Base-by-base conservation (phyloP, 2,329 filamentous ascomycete genomes). In the Exutisphaerella laricina region DNA sequence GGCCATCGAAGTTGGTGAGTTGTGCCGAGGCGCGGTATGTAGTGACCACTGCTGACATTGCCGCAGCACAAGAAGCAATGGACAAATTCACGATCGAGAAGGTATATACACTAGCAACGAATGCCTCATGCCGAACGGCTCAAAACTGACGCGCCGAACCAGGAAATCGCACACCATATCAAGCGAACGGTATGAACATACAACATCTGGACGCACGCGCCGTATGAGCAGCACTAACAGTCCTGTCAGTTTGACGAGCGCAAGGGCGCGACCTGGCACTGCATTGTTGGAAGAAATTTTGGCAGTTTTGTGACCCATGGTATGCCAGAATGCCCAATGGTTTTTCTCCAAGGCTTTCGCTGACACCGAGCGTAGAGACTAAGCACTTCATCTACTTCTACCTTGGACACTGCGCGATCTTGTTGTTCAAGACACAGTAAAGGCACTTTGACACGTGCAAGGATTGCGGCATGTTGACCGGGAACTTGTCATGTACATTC, bases 371-470 rank as follows among this genome's bases (percentile, higher is more conserved):
- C 30, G 26, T 71, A 96, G 92, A 97, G 70, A 97, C 92, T 20
- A 97, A 97, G 73, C 92, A 98, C 70, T 98, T 98, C 74, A 96
- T 98, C 67, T 98, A 98, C 74, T 98, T 98, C 74, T 98, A 98
- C 73, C 84, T 98, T 47, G 92, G 92, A 41, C 92, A 97, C 75
- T 96, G 88, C 68, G 92, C 92, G 47, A 97, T 98, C 64, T 78
- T 98, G 43, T 82, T 98, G 40, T 98, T 97, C 81, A 98, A 98
- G 78, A 98, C 92, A 29, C 90, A 96, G 79, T 97, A 81, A 63
- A 23, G 2, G n/a, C n/a, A n/a, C n/a, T n/a, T n/a, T n/a, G n/a
- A n/a, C n/a, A n/a, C n/a, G n/a, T n/a, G n/a, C n/a, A n/a, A n/a
- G n/a, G n/a, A n/a, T n/a, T n/a, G n/a, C n/a, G n/a, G n/a, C n/a